Conservation (phyloP, 73 alveolate genomes). For the Stentor coeruleus region DNA sequence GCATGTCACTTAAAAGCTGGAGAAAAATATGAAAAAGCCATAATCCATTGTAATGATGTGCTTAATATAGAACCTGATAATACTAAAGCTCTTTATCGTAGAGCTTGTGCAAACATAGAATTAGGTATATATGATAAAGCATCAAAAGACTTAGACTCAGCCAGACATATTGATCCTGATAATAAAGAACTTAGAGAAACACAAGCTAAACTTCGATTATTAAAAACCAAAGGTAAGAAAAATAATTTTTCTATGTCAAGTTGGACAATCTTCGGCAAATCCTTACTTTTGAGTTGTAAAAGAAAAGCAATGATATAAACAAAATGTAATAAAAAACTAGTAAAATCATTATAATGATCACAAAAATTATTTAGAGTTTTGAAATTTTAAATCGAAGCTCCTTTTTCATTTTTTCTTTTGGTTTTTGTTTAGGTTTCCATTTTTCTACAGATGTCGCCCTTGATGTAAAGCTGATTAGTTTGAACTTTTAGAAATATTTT, state of each 20-base stretch:
- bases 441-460: constrained; percentile 13
- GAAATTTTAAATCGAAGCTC: too few relatives aligned
- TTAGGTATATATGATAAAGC: not conserved
- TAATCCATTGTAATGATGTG: constrained; percentile 1
- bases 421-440: constrained; percentile 7
- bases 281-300: too few relatives aligned
- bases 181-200: not conserved
- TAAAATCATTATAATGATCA: too few relatives aligned
- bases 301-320: too few relatives aligned
- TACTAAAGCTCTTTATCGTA: constrained; percentile 5
- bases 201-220: not conserved
- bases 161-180: not conserved
- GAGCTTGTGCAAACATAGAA: constrained; percentile 6
- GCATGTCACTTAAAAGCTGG: not conserved
- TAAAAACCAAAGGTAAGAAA: not conserved
- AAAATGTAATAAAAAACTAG: too few relatives aligned
- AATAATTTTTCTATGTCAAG: not conserved
- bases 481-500: constrained; percentile 87
- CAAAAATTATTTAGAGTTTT: too few relatives aligned
- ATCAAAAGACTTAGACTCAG: not conserved
- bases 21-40: not conserved
- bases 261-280: too few relatives aligned
- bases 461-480: constrained; percentile 77
- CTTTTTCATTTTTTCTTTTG: not conserved
- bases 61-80: not conserved